Conservation (phyloP, 2,329 filamentous ascomycete genomes). For the Pseudopyricularia javanii region DNA sequence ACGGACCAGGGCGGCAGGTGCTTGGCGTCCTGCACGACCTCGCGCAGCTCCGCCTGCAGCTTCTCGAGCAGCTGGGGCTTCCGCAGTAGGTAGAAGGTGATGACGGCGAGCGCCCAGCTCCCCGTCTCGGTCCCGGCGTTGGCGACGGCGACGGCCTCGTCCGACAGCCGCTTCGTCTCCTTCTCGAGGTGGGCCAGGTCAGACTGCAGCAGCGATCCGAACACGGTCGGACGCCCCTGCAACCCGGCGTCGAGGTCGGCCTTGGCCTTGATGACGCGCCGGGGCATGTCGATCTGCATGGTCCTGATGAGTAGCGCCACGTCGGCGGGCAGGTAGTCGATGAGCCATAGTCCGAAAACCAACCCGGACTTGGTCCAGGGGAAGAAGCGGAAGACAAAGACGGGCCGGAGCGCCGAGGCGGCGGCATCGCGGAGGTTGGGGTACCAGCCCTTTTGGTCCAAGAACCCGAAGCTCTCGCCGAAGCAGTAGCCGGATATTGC, state of each 20-base stretch:
- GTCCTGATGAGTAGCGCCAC: conserved; percentile 4
- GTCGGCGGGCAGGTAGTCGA: conserved; percentile 9
- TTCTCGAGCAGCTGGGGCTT: conserved; percentile 8
- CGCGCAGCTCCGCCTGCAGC: conserved; percentile 10
- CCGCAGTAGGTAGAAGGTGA: conserved; percentile 15
- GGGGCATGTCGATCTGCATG: conserved; percentile 8
- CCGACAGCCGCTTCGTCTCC: conserved; percentile 14
- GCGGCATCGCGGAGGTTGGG: conserved; percentile 14
- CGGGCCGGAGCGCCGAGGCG: conserved; percentile 1
- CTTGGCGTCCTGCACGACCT: conserved; percentile 13
- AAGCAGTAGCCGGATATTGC: conserved; percentile 17
- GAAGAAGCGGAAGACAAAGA: neutral
- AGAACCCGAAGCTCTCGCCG: conserved; percentile 7
- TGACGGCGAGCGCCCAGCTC: conserved; percentile 13
- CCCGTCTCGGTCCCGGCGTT: conserved; percentile 26
- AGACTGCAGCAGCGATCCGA: conserved; percentile 17
- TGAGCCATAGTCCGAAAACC: conserved; percentile 14
- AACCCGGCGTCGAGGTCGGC: conserved; percentile 2
- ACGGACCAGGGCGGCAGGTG: conserved; percentile 10
- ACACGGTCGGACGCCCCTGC: neutral
- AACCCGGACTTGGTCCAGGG: conserved; percentile 9
- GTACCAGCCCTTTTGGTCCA: conserved; percentile 15
- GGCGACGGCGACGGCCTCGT: conserved; percentile 24
- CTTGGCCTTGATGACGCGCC: conserved; percentile 6
- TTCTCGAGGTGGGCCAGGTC: conserved; percentile 17